Evolutionary conservation across 306 rosid species (phyloP).

Genomic region (Lathyrus aphaca): DNA sequence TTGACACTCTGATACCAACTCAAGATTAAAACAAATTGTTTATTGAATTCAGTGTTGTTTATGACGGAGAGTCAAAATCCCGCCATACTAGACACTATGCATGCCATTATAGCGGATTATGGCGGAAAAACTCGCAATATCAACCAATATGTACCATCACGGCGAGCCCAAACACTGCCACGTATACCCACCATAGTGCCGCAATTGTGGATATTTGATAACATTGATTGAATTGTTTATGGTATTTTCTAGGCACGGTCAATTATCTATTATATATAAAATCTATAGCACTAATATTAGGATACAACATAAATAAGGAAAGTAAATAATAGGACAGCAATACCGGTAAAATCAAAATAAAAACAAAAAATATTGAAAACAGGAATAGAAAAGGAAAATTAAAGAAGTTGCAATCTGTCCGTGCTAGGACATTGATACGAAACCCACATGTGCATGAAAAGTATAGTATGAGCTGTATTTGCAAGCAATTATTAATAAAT

Average conservation of each 20-base stretch:
- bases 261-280: background rate
- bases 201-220: too few species aligned
- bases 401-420: slow-evolving; percentile 14
- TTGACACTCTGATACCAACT: background rate
- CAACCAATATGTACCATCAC: too few species aligned
- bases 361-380: slow-evolving; percentile 7
- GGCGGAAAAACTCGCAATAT: too few species aligned
- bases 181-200: too few species aligned
- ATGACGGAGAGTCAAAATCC: too few species aligned
- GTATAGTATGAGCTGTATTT: background rate
- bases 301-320: background rate
- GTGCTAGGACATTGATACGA: background rate
- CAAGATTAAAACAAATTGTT: background rate
- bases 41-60: background rate
- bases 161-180: too few species aligned
- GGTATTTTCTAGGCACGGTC: background rate
- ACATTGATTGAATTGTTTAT: background rate
- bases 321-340: background rate
- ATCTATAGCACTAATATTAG: background rate
- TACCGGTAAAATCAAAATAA: background rate
- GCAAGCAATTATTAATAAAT: background rate
- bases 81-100: too few species aligned
- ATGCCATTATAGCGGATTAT: too few species aligned
- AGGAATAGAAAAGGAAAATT: background rate
- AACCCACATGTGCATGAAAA: slow-evolving; percentile 9